Evolutionary conservation across 106 monocot genomes (phyloP), one percentile per base, ranked within the genome.

Genomic region (Phalaenopsis aphrodite): DNA sequence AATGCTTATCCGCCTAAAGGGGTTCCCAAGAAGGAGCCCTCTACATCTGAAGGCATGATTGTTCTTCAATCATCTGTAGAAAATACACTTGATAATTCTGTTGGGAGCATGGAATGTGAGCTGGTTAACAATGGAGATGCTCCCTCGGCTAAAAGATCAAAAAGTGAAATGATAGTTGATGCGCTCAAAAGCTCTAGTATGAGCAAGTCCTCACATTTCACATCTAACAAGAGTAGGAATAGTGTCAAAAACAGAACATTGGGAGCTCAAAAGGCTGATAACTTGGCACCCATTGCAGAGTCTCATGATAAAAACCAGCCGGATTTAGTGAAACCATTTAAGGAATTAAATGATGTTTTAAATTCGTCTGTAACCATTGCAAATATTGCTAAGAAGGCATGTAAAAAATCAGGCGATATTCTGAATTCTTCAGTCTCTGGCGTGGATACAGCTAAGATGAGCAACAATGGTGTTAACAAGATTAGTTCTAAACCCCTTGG

Each of bases 121-220:
- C 19, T 85, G 49, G 61, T 75, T 73, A 64, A 16, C 61, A 58
- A 19, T 69, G 83, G 87, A 52, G 85, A 88, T 58, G 64, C 84
- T 45, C 84, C 30, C 16, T 67, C 79, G 42, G 75, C 75, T 52
- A 97, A 94, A 86, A 90, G 83, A 84, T 39, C 78, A 46, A 97
- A 85, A 85, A n/a, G 18, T 79, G 65, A 18, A 16, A 87, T 75
- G 52, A 84, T 19, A 78, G 75, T 56, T 66, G 77, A 55, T 55
- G 72, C 23, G 18, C n/a, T n/a, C 55, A 90, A 78, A 80, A 80
- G 41, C 67, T 65, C 69, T 30, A 79, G 56, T 74, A 85, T 46
- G 17, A 21, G 55, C 42, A 69, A 81, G 38, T 37, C 15, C 41
- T 79, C 90, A 21, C 81, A 84, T 7, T 52, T 80, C n/a, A 45